A percentile compares a stretch with the other conserved stretches of the same genome.
phyloP scores from a whole-genome alignment of 2,329 filamentous ascomycete species.

The Colletotrichum destructivum region DNA sequence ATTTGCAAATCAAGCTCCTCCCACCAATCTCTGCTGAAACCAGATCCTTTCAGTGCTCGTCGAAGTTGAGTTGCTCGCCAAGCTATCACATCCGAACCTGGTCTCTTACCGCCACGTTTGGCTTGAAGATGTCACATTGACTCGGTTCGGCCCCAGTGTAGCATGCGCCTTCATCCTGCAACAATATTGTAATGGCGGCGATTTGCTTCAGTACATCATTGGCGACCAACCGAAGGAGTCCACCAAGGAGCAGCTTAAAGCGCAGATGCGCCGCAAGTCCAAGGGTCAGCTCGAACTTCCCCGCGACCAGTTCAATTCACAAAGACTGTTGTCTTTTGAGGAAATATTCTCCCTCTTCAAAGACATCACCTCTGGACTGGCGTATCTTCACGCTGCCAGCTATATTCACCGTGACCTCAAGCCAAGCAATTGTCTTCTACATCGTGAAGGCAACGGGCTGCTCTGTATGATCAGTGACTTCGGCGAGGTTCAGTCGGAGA shows the following conservation, averaged over 20 bases:
- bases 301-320: conserved; percentile 58
- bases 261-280: conserved; percentile 85
- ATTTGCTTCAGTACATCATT: conserved; percentile 90
- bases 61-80: conserved; percentile 93
- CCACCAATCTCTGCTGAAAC: not conserved
- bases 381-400: conserved; percentile 89
- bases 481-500: conserved; percentile 92
- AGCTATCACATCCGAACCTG: conserved; percentile 92
- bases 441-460: conserved; percentile 79
- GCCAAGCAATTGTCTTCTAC: conserved; percentile 93
- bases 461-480: conserved; percentile 96
- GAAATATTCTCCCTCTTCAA: conserved; percentile 98
- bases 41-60: conserved; percentile 71
- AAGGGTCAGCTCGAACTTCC: conserved; percentile 80
- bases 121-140: conserved; percentile 91
- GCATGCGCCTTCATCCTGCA: conserved; percentile 97
- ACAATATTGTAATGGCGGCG: conserved; percentile 96
- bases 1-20: not conserved
- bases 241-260: conserved; percentile 90
- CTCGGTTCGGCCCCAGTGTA: conserved; percentile 89
- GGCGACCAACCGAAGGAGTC: conserved; percentile 73
- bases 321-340: conserved; percentile 76
- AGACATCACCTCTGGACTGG: conserved; percentile 92
- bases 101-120: conserved; percentile 98
- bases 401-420: conserved; percentile 98